These are phyloP conservation scores for Penicillium ucsense DNA, from an alignment of 495 filamentous ascomycete species.

Conservation along the genomic window DNA sequence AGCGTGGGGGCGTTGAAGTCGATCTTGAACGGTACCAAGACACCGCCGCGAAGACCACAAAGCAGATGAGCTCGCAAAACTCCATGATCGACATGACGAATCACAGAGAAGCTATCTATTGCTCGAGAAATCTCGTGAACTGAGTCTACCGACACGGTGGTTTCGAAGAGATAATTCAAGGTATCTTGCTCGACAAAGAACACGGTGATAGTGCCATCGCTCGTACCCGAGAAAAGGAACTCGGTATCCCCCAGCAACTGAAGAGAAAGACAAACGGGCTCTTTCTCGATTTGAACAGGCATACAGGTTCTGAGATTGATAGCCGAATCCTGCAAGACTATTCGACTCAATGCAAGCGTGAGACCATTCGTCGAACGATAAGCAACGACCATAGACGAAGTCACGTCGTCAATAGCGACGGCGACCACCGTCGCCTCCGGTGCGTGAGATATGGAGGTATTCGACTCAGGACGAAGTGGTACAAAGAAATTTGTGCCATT, in stretches of 20 bases:
- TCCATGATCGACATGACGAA: slow-evolving; percentile 7
- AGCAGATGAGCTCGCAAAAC: slow-evolving; percentile 18
- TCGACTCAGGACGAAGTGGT: slow-evolving; percentile 9
- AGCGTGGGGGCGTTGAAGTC: slow-evolving; percentile 8
- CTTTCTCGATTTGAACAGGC: slow-evolving; percentile 15
- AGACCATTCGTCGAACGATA: slow-evolving; percentile 15
- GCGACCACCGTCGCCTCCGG: slow-evolving; percentile 13
- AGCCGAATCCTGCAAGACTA: slow-evolving; percentile 5
- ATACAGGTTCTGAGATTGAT: slow-evolving; percentile 10
- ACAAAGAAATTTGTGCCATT: slow-evolving; percentile 32
- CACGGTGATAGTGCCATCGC: slow-evolving; percentile 24
- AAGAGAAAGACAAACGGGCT: slow-evolving; percentile 30
- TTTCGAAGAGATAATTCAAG: slow-evolving; percentile 13
- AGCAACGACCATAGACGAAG: slow-evolving; percentile 18
- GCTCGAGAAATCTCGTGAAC: slow-evolving; percentile 26
- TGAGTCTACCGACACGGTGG: slow-evolving; percentile 4
- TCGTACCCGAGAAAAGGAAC: slow-evolving; percentile 30
- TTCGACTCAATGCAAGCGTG: slow-evolving; percentile 14
- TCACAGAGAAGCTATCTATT: slow-evolving; percentile 27
- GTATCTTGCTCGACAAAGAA: slow-evolving; percentile 16
- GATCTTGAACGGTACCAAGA: slow-evolving; percentile 28
- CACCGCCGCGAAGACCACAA: slow-evolving; percentile 36
- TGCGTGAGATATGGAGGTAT: slow-evolving; percentile 10
- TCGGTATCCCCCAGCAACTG: slow-evolving; percentile 14
- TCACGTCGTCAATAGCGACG: slow-evolving; percentile 21